Base-by-base conservation (phyloP, 2,329 filamentous ascomycete genomes). In the Pseudogymnoascus sp. region DNA sequence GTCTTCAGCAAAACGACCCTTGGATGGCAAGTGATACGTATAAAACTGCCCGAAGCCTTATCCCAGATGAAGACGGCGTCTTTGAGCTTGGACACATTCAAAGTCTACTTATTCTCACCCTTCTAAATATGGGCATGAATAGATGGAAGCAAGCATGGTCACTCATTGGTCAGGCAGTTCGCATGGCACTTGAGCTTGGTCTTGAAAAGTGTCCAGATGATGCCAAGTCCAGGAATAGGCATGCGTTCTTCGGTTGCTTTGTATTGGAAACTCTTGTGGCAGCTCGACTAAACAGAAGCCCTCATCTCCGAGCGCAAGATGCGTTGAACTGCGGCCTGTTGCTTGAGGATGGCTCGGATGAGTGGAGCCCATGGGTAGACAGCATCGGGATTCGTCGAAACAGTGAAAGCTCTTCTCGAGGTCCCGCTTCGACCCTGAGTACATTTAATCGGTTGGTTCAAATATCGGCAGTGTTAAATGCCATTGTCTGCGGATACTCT, bases 291-390 rank as follows among this genome's bases (percentile, higher is more conserved):
- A 75, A 78, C n/a, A 77, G 77, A 40, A 73, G 77, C 12, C 77
- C 82, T 1, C 81, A 83, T 69, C 76, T 87, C 5, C 75, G 74
- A 62, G 70, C 74, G 7, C 75, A 77, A 14, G 80, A 84, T 60
- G 71, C 83, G 25, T 25, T 60, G 5, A 60, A 31, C 18, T 64
- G 79, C 31, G 80, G 80, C 9, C 72, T 75, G 2, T 75, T 89
- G 1, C 79, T 83, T 28, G 86, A 89, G 71, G 85, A 89, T 67
- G 86, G 86, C 1, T 75, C 88, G 16, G 88, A 91, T 69, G 88
- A 91, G 74, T 91, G 88, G 88, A 85, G 88, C 67, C 84, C 86
- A 1, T 91, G 88, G 88, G 78, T 79, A 18, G 82, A 85, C 23
- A 78, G 78, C 64, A 67, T 78, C 62, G 73, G 75, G 65, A 75